A percentile compares a stretch with the other conserved stretches of the same genome.
phyloP scores from a whole-genome alignment of 108 stramenopile species.

The Conticribra guillardii region DNA sequence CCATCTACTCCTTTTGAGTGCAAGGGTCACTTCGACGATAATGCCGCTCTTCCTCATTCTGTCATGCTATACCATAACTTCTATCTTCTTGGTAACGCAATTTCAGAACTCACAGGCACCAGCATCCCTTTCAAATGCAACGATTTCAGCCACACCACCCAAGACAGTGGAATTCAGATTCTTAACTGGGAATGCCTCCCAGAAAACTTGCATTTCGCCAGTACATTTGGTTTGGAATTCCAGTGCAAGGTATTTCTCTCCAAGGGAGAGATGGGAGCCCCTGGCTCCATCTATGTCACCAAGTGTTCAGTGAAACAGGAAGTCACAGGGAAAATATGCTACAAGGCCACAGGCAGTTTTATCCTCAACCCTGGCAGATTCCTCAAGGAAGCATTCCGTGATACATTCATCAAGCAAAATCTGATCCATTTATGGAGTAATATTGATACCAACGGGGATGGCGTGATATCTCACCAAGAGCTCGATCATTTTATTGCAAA shows the following conservation, averaged over 20 bases:
- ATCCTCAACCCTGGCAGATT: background rate
- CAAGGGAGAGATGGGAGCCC: conserved; percentile 23
- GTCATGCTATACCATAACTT: conserved; percentile 32
- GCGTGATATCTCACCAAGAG: background rate
- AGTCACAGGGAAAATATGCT: conserved; percentile 10
- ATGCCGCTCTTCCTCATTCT: conserved; percentile 29
- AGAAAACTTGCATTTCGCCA: conserved; percentile 25
- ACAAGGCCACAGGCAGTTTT: conserved; percentile 8
- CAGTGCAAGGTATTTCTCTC: conserved; percentile 26
- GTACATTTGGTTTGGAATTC: conserved; percentile 22
- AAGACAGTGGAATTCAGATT: conserved; percentile 18
- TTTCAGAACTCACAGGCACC: conserved; percentile 26
- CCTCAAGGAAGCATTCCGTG: background rate
- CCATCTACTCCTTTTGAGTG: conserved; percentile 19
- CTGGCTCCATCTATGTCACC: conserved; percentile 22
- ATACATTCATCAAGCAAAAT: background rate
- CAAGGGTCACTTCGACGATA: conserved; percentile 34
- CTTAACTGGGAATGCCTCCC: conserved; percentile 25
- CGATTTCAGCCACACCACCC: background rate
- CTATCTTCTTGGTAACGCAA: conserved; percentile 33
- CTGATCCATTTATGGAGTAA: background rate
- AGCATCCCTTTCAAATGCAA: conserved; percentile 21
- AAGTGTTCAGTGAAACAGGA: conserved; percentile 19
- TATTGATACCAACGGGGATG: background rate
- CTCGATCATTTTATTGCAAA: too few species aligned